phyloP scores from a whole-genome alignment of 148 eudicot species.

The Drosera capensis region DNA sequence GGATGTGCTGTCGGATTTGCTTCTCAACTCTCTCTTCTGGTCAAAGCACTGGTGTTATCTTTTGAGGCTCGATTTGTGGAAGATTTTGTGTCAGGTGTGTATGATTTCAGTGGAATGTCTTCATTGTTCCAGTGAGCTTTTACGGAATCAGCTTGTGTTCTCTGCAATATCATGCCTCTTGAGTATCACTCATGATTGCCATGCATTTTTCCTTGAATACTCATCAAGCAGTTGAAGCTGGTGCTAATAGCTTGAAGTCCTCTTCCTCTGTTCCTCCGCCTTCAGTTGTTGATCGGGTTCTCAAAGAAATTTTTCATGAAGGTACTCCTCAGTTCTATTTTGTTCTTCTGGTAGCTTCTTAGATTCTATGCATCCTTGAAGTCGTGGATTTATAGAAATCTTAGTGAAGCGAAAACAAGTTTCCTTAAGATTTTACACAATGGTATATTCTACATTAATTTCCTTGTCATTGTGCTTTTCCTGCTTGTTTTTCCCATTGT shows the following conservation, averaged over 20 bases:
- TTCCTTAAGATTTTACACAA: background rate
- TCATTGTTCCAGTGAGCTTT: background rate
- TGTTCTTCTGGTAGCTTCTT: background rate
- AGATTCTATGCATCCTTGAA: background rate
- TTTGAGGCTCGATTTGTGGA: slow-evolving; percentile 75
- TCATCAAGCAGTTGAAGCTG: slow-evolving; percentile 53
- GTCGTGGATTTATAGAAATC: background rate
- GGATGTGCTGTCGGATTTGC: slow-evolving; percentile 68
- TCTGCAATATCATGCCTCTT: background rate
- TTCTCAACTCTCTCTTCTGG: slow-evolving; percentile 70
- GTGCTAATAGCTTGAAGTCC: slow-evolving; percentile 59
- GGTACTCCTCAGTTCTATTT: slow-evolving; percentile 21
- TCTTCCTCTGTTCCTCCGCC: slow-evolving; percentile 83
- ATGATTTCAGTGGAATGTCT: slow-evolving; percentile 4
- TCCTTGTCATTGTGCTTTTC: background rate
- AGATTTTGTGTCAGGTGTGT: slow-evolving; percentile 88
- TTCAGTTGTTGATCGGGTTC: slow-evolving; percentile 85
- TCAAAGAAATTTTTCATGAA: slow-evolving; percentile 80
- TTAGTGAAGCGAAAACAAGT: background rate
- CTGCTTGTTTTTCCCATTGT: background rate
- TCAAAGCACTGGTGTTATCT: slow-evolving; percentile 55
- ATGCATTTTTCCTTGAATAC: background rate
- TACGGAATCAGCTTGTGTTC: background rate
- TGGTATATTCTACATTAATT: too few relatives aligned
- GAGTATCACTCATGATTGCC: slow-evolving; percentile 5